Conservation (phyloP, 2,329 filamentous ascomycete species). For the Coleophoma eucalyptorum region DNA sequence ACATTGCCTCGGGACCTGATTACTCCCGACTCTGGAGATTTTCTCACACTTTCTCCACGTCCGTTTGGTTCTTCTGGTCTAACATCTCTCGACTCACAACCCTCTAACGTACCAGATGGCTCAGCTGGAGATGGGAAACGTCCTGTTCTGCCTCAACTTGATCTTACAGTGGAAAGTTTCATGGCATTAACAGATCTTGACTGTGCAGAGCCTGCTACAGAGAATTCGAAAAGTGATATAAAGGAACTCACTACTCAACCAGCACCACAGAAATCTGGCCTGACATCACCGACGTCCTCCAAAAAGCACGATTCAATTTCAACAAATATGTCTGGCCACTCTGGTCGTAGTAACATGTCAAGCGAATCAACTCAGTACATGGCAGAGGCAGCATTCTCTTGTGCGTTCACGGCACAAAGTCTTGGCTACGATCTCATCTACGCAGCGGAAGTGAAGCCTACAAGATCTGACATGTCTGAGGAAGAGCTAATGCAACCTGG, state of each 20-base stretch:
- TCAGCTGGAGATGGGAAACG: not conserved
- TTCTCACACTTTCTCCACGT: not conserved
- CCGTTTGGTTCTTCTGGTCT: conserved; percentile 16
- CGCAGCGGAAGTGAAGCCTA: conserved; percentile 11
- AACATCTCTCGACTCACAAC: conserved; percentile 10
- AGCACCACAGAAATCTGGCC: too few relatives aligned
- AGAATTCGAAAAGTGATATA: not conserved
- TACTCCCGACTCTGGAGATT: conserved; percentile 32
- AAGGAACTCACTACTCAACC: not conserved
- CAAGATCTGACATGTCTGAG: conserved; percentile 12
- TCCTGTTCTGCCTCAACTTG: conserved; percentile 44
- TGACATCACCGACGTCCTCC: not conserved
- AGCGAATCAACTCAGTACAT: conserved; percentile 1
- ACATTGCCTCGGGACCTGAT: not conserved
- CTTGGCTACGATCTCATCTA: conserved; percentile 27
- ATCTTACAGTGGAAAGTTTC: conserved; percentile 19
- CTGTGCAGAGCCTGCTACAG: not conserved
- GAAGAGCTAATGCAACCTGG: conserved; percentile 11
- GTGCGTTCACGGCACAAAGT: conserved; percentile 17
- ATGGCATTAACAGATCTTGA: conserved; percentile 5
- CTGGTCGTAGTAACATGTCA: not conserved
- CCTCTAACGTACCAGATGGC: conserved; percentile 6
- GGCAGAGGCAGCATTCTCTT: conserved; percentile 21
- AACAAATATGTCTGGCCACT: not conserved
- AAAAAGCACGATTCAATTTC: not conserved